Evolutionary conservation across 2,329 filamentous ascomycete genomes (phyloP), one percentile per base, ranked within the genome.

Genomic region (Fusarium ambrosium): DNA sequence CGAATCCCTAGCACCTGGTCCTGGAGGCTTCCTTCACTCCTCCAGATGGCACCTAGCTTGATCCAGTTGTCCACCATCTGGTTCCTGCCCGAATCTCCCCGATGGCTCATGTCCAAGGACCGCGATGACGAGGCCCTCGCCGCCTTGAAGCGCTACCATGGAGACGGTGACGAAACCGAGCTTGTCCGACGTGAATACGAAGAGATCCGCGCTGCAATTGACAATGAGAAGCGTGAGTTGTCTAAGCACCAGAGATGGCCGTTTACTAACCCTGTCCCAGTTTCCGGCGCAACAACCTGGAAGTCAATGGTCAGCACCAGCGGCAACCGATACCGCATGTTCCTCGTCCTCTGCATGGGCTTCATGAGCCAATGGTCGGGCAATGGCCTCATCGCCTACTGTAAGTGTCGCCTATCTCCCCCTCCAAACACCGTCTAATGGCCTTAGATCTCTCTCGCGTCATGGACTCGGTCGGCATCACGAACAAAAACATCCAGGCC

Each of bases 41-140:
- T 81, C 0, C 80, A 81, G 41, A 76, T 78, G 56, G 65, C 51
- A 0, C 71, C 69, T 1, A 74, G 69, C 3, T 0, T 77, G 0
- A 58, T 77, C 1, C 75, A 77, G 14, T 2, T 74, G 0, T 68
- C 59, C 0, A 69, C 64, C 1, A 62, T 87, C 5, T 89, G 86
- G 66, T 86, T 91, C 72, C 82, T 92, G 1, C 91, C 91, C 0
- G 91, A 92, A 76, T 91, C 88, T 4, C 91, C 91, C 2, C 82
- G 91, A 66, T 92, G 90, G 90, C 83, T 92, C 24, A 89, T 90
- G 66, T 69, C 73, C 2, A 74, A 76, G 16, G 73, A 75, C 1
- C 71, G 73, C 0, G 56, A 55, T 14, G 87, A 89, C 7, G 83
- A 89, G 63, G 88, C 89, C 0, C 82, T 87, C 18, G 82, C 84